These are phyloP conservation scores for Wickerhamiella spandovensis DNA, from an alignment of 805 yeast species.

Conservation along the genomic window DNA sequence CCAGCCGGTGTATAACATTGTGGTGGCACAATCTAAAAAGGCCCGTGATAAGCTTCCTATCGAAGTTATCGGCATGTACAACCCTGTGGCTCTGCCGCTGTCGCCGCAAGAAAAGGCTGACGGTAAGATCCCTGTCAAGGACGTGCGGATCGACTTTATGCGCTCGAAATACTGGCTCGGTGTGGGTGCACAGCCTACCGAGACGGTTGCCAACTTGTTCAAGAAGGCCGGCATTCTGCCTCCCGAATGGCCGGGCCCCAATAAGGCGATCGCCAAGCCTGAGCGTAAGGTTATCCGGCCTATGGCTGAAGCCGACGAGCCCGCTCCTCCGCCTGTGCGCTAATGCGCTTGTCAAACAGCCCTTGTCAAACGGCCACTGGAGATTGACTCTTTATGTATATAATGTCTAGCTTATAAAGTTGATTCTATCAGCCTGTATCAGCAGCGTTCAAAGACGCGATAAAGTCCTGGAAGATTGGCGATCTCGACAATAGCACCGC, in stretches of 20 bases:
- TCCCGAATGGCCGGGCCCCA: conserved; percentile 26
- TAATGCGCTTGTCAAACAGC: conserved; percentile 3
- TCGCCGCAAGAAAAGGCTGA: conserved; percentile 44
- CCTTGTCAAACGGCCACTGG: neutral
- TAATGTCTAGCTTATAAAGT: no score
- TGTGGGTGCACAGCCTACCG: conserved; percentile 91
- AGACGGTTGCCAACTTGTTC: conserved; percentile 61
- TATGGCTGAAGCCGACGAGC: conserved; percentile 11
- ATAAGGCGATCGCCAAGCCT: conserved; percentile 5
- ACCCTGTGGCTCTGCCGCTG: conserved; percentile 65
- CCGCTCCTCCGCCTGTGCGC: conserved; percentile 15
- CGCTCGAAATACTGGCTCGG: conserved; percentile 94
- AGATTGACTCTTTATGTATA: conserved; percentile 1
- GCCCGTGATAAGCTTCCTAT: conserved; percentile 83
- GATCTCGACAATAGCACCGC: conserved; percentile 55
- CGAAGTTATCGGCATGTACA: conserved; percentile 89
- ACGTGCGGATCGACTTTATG: conserved; percentile 70
- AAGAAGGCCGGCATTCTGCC: conserved; percentile 53
- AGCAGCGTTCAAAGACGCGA: conserved; percentile 83
- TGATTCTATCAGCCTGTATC: neutral
- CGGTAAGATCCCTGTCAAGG: conserved; percentile 54
- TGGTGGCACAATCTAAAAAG: conserved; percentile 54
- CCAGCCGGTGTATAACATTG: conserved; percentile 83
- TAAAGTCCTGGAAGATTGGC: conserved; percentile 89
- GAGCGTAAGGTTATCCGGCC: conserved; percentile 8